Base-by-base conservation (phyloP, 148 eudicot species). In the Rhododendron ovatum region DNA sequence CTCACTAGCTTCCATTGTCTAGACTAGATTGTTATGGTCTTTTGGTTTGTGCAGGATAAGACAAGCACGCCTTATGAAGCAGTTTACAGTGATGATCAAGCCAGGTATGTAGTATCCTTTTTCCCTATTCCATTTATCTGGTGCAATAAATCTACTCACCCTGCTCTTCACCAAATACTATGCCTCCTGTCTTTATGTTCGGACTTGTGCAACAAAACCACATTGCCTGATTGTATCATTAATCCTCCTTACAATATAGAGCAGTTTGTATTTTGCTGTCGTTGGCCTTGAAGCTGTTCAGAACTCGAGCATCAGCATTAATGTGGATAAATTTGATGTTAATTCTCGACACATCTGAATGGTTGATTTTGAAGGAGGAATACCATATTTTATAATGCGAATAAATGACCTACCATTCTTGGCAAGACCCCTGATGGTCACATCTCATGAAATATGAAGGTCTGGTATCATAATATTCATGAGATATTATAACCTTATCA, bases 1-100 rank as follows among this genome's bases (percentile, higher is more conserved):
- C 71, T 53, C 35, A 37, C 24, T 51, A 3, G 5, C 59, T 37
- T 47, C 63, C 33, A 24, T 57, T 7, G n/a, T 41, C 24, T 24
- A 35, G 35, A 39, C 35, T 77, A n/a, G 30, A 35, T 5, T 4
- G 57, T 77, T 37, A 78, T 65, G 41, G 22, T 86, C 24, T 82
- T 83, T 79, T 83, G 17, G 26, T 85, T 85, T 90, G 80, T 80
- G 83, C 91, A 96, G 99, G 98, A 82, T 55, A 95, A 94, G 90
- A 94, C 99, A 45, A 91, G 96, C 80, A 67, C 90, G 88, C 98
- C 99, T 26, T 96, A 90, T 88, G 99, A 95, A 87, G 92, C 98
- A 83, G 96, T 96, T 84, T 95, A 92, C 84, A 96, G 99, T 83
- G 99, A 96, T 88, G 92, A 82, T 69, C 90, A 94, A 92, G 99